These are phyloP conservation scores for Bidens hawaiensis DNA, from an alignment of 140 eudicot genomes.

Conservation along the genomic window DNA sequence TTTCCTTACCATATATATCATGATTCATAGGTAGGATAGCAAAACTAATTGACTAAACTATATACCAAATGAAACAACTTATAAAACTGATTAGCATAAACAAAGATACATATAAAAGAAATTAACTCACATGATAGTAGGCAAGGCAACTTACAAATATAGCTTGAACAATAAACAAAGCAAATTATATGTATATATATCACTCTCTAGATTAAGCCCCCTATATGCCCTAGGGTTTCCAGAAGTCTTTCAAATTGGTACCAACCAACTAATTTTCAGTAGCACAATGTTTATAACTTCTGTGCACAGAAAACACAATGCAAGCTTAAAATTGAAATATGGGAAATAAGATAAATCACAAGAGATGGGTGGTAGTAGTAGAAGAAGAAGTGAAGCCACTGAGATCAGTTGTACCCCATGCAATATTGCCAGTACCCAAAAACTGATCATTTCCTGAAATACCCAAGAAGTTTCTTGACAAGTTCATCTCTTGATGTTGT, in stretches of 20 bases:
- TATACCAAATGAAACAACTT: not conserved
- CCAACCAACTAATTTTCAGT: too few relatives aligned
- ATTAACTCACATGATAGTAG: conserved; percentile 15
- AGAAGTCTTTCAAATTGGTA: conserved; percentile 16
- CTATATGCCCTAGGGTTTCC: conserved; percentile 32
- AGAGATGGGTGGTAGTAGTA: conserved; percentile 37
- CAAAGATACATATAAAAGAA: conserved; percentile 14
- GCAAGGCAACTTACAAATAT: conserved; percentile 26
- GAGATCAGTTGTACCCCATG: conserved; percentile 55
- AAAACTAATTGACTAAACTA: not conserved
- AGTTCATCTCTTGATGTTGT: conserved; percentile 32
- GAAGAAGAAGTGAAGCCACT: conserved; percentile 41
- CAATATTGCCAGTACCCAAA: conserved; percentile 29
- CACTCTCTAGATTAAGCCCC: conserved; percentile 32
- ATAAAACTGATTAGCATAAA: conserved; percentile 5
- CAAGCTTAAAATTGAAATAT: conserved; percentile 23
- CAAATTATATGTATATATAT: conserved; percentile 26
- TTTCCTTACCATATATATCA: not conserved
- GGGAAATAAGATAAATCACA: conserved; percentile 29
- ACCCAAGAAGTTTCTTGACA: conserved; percentile 39
- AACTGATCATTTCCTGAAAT: conserved; percentile 32
- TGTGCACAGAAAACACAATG: conserved; percentile 13
- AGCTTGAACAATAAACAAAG: conserved; percentile 13
- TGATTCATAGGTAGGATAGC: not conserved
- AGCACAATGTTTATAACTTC: conserved; percentile 20